Evolutionary conservation across 352 stramenopile species (phyloP), one percentile per base, ranked within the genome.

Genomic region (Pythium rishiriense): DNA sequence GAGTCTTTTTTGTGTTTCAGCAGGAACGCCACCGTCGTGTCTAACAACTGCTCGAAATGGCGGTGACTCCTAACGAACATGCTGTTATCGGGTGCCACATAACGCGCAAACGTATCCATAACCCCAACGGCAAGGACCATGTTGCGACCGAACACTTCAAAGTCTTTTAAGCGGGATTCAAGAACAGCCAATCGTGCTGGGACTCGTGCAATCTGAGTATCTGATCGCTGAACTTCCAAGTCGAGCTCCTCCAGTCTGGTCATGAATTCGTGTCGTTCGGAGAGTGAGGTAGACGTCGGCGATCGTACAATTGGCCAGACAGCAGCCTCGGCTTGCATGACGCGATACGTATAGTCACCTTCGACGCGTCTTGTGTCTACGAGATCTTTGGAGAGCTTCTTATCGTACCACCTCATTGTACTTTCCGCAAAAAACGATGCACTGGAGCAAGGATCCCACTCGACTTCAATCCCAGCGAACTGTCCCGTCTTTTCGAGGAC

Each of bases 381-480:
- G 19, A 76, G 24, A n/a, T 65, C 48, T 41, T 48, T 55, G 10
- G 67, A 41, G 1, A 71, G 46, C 28, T 58, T 66, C 15, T 59
- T 35, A 26, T 68, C 10, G 42, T 42, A 50, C 4, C 58, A 41
- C 4, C 53, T 50, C 5, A 73, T 43, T 43, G 47, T 76, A 11
- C 64, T 19, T 4, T 78, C 68, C 0, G 46, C 31, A 7, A 79
- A 81, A 55, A 79, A 70, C 7, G 22, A 26, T 15, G 68, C 62
- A 1, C 75, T 46, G 10, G 31, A 62, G 17, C 21, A 8, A 0
- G 46, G 14, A 31, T 39, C 26, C 26, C 72, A 57, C 0, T 52
- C 24, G 4, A 77, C 21, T 0, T 21, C 17, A 12, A 83, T 77
- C 14, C 83, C 56, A 0, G 58, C 51, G 31, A 84, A 66, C 14